Percentiles rank a stretch among this genome's conserved stretches.
Conservation (phyloP, 75 land plant species). For the Pseudotsuga menziesii region DNA sequence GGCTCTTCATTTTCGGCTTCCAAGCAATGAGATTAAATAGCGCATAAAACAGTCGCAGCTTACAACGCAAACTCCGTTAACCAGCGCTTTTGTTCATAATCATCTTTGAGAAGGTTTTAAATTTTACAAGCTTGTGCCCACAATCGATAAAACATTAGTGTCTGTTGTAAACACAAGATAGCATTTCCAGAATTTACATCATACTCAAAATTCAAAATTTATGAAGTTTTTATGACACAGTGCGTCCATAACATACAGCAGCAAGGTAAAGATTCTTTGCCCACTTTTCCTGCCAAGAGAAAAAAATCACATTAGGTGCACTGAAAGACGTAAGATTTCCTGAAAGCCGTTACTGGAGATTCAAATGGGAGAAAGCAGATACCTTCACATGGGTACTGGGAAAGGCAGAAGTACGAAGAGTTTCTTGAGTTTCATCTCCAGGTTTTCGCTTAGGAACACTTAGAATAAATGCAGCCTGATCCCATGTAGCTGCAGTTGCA, state of each 20-base stretch:
- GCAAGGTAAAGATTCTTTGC: conserved; percentile 83
- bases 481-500: conserved; percentile 69
- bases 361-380: neutral
- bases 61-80: conserved; percentile 8
- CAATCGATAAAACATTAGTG: neutral
- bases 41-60: neutral
- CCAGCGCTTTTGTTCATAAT: conserved; percentile 1
- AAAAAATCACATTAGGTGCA: neutral
- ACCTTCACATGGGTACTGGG: conserved; percentile 79
- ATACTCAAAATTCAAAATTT: neutral
- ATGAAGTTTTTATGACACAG: conserved; percentile 48
- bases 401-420: conserved; percentile 70
- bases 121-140: conserved; percentile 8
- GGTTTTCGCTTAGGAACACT: conserved; percentile 57
- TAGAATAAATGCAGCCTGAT: conserved; percentile 73
- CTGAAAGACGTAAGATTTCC: neutral
- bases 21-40: conserved; percentile 8
- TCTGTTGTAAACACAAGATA: conserved; percentile 7
- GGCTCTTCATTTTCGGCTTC: neutral
- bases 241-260: conserved; percentile 78
- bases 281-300: conserved; percentile 79
- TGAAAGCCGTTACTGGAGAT: neutral
- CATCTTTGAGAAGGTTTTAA: neutral
- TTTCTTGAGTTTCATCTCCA: conserved; percentile 75
- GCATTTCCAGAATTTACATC: conserved; percentile 8